Evolutionary conservation across 306 rosid genomes (phyloP), one percentile per base, ranked within the genome.

Genomic region (Sicyos baderoa): DNA sequence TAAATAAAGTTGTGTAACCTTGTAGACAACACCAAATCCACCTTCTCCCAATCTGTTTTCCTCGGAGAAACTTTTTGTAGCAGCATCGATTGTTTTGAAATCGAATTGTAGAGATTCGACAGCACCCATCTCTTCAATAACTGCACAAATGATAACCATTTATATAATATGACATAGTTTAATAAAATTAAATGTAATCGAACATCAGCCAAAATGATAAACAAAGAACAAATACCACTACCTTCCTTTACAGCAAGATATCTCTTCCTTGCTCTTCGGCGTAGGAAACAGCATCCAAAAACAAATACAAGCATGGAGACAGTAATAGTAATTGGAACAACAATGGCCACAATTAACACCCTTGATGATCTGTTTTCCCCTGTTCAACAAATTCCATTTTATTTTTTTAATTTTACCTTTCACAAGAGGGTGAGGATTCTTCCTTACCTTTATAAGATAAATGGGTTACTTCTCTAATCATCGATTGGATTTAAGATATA

Each of bases 1-100:
- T 29, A 29, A 29, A 29, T 29, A 29, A 29, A 29, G 35, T 29
- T 29, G 2, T 29, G 35, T 29, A 3, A 29, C 91, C 88, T 82
- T 74, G 76, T 76, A 84, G 72, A 84, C 88, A 14, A 62, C 83
- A 37, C 88, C 88, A 76, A 80, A 86, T 65, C 87, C 88, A 22
- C 91, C 88, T 78, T 78, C 77, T 44, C 88, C 91, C 29, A 81
- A 62, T 69, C 59, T 81, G 69, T 80, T 79, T 2, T 77, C 71
- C 2, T 55, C 68, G 0, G 84, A 82, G 72, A 86, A 86, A 4
- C 78, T 17, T 37, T 80, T 72, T 0, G 85, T 86, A n/a, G 87
- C 87, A 67, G 70, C 70, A 76, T 80, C 79, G 63, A 84, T 73
- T 16, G 74, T 76, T 11, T 53, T 69, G 62, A 86, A 73, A 56